These are phyloP conservation scores for Clavariopsis aquatica DNA, from an alignment of 495 filamentous ascomycete genomes.

Conservation along the genomic window DNA sequence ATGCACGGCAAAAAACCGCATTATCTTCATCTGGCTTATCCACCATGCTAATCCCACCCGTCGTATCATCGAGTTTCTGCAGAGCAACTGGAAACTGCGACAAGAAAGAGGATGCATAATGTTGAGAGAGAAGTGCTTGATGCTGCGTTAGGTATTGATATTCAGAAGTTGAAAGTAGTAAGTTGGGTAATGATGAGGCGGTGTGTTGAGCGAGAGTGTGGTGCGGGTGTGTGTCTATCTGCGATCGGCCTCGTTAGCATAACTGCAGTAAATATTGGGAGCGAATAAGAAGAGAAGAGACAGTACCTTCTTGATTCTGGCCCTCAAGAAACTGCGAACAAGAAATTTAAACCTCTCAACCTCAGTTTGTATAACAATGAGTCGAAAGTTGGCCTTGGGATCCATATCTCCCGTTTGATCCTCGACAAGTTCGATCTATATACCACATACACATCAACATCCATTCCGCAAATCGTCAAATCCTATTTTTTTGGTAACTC, in stretches of 20 bases:
- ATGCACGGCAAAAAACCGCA: conserved; percentile 80
- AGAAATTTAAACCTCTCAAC: conserved; percentile 90
- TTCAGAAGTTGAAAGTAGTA: conserved; percentile 68
- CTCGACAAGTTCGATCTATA: conserved; percentile 52
- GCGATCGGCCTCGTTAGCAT: too few relatives aligned
- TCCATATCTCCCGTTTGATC: conserved; percentile 66
- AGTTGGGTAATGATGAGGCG: conserved; percentile 35
- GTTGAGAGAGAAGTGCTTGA: conserved; percentile 74
- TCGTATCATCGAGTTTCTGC: conserved; percentile 83
- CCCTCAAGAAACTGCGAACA: conserved; percentile 77
- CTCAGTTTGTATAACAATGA: conserved; percentile 96
- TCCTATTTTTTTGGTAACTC: background rate
- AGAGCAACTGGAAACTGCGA: conserved; percentile 72
- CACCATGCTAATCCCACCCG: conserved; percentile 88
- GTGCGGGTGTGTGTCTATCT: conserved; percentile 71
- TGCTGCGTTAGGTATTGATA: conserved; percentile 76
- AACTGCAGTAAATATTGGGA: conserved; percentile 30
- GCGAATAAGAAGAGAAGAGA: conserved; percentile 42
- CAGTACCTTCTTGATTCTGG: conserved; percentile 75
- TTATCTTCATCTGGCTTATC: conserved; percentile 77
- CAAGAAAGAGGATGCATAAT: conserved; percentile 82
- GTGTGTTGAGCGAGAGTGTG: conserved; percentile 52
- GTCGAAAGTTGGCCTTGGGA: conserved; percentile 82
- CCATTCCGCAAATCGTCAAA: conserved; percentile 16
- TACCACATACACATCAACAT: conserved; percentile 58